Base-by-base conservation (phyloP, 2,329 filamentous ascomycete species). In the Aspergillus sp. region DNA sequence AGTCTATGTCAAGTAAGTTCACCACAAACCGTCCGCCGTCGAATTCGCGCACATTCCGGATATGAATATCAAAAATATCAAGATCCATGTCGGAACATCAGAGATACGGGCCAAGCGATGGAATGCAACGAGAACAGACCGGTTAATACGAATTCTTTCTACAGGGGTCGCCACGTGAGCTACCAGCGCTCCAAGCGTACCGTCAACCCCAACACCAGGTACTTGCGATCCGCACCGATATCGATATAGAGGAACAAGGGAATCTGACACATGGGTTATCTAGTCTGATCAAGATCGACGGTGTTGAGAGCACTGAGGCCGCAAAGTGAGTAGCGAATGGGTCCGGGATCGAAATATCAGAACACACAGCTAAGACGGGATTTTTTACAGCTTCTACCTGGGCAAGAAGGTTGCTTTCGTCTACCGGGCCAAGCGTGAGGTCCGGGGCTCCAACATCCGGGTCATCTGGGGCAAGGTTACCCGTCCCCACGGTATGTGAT, bases 401-500 rank as follows among this genome's bases (percentile, higher is more conserved):
- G 95, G 95, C 84, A 99, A 99, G 91, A 93, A 93, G 85, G 89
- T 98, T 80, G 95, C 95, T 80, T 99, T 92, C 83, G 92, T 99
- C 83, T 99, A 98, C 88, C 92, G 93, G 79, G 94, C 89, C 74
- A 89, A 91, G 83, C 93, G 89, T 84, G 92, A 97, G 86, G 87
- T 97, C 78, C 91, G 94, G 77, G 95, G 95, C 80, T 94, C 92
- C 81, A 98, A 98, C 90, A 96, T 98, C 84, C 89, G 94, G 79
- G 90, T 98, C 74, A 97, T 98, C 86, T 98, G 93, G 92, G 94
- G 94, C 86, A 97, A 97, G 87, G 90, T 98, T 80, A 96, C 92
- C 80, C 87, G 92, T 79, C 89, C 92, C 80, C 94, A 98, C 84
- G 94, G 91, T 94, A 91, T 74, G 83, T 80, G 53, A 53, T 25